Base-by-base conservation (phyloP, 225 moss, liverwort and hornwort species). In the Physcomitrium patens region DNA sequence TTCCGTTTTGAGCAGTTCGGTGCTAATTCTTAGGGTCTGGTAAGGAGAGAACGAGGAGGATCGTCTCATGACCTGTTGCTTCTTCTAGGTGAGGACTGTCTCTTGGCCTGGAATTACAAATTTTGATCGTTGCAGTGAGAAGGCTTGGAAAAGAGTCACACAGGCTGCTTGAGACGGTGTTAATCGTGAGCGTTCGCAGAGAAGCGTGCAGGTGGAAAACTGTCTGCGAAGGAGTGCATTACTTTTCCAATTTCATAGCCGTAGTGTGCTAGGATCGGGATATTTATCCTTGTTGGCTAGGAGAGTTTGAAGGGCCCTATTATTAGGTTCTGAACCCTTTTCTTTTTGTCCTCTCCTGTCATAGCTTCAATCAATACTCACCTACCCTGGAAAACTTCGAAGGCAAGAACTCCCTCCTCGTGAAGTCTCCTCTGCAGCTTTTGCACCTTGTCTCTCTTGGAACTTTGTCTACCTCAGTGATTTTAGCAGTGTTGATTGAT, bases 291-390 rank as follows among this genome's bases (percentile, higher is more conserved):
- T 51, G 53, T 49, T 78, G 73, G 68, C 45, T 67, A 60, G 42
- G 74, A 75, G 69, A 20, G 71, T 62, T 26, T 48, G 58, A 66
- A 18, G 24, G 59, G 42, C 43, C 22, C 7, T 55, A 12, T 65
- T 42, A 66, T 59, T 78, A 73, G 78, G 78, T 73, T 73, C 65
- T 71, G 22, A 65, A 65, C 48, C 65, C 57, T 71, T 55, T 48
- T 76, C 51, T 76, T 60, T 47, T 37, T 37, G 31, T 48, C 49
- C 19, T 65, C 23, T 58, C 31, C 13, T 52, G n/a, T 28, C 57
- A 59, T 48, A 67, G 59, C 48, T 22, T 60, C 41, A 20, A 23
- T 60, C 60, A 42, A 60, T 51, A 24, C 20, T 3, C 62, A 37
- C 51, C 60, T 37, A 49, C n/a, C 15, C 19, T 23, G 51, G 28